A percentile compares a stretch with the other conserved stretches of the same genome.
phyloP scores from a whole-genome alignment of 345 rosid genomes.

The Pistacia vera region DNA sequence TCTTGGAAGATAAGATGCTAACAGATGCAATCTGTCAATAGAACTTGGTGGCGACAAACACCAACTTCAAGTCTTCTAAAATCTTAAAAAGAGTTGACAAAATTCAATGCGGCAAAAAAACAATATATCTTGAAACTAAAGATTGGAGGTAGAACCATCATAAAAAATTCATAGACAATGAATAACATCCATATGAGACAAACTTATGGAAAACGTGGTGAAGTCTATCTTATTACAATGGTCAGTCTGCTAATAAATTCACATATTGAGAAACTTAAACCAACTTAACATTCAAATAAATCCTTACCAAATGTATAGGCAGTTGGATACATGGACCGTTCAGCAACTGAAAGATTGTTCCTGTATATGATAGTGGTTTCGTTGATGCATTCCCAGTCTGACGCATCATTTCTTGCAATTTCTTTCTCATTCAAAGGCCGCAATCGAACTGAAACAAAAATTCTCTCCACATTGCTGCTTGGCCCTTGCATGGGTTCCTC shows the following conservation, averaged over 20 bases:
- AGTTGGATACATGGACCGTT: constrained; percentile 90
- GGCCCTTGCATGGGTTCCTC: constrained; percentile 55
- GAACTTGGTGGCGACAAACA: not conserved
- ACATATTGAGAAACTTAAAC: constrained; percentile 1
- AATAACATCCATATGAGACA: not conserved
- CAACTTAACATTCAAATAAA: constrained; percentile 7
- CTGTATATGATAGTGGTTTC: constrained; percentile 66
- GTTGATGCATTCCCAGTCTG: constrained; percentile 92
- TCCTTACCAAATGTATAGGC: constrained; percentile 84
- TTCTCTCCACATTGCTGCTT: constrained; percentile 55
- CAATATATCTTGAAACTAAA: not conserved
- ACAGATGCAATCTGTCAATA: not conserved
- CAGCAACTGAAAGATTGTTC: constrained; percentile 74
- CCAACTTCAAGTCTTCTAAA: not conserved
- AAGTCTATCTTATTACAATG: not conserved
- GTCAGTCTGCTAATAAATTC: not conserved
- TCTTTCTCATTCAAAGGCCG: constrained; percentile 90
- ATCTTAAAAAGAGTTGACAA: not conserved
- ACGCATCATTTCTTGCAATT: constrained; percentile 63
- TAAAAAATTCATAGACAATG: not conserved
- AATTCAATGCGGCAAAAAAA: constrained; percentile 2
- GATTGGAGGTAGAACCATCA: not conserved
- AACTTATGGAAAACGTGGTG: not conserved
- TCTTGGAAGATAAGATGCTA: not conserved
- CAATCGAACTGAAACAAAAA: constrained; percentile 82